Percentiles rank a stretch among this genome's conserved stretches.
Conservation (phyloP, 2,329 filamentous ascomycete species). For the Helminthosporium solani region DNA sequence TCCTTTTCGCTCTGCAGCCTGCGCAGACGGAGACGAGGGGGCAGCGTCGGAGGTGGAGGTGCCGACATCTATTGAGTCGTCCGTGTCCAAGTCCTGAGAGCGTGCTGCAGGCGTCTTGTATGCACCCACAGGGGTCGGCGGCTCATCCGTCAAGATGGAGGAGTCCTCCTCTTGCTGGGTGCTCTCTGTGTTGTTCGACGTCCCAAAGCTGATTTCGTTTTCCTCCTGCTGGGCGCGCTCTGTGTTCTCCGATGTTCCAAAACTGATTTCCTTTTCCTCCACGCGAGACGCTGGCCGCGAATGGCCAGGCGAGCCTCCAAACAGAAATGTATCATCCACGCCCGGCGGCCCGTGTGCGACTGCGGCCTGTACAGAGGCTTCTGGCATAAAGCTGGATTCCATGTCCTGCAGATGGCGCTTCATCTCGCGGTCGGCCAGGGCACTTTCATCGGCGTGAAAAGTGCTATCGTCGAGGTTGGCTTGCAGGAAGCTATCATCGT, state of each 20-base stretch:
- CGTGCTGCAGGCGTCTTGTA: slow-evolving; percentile 45
- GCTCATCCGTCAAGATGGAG: slow-evolving; percentile 32
- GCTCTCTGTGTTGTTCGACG: too few relatives aligned
- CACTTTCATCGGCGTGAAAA: slow-evolving; percentile 41
- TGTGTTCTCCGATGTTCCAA: not conserved
- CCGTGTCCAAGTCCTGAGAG: slow-evolving; percentile 22
- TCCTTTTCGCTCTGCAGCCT: slow-evolving; percentile 41
- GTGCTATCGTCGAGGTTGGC: slow-evolving; percentile 31
- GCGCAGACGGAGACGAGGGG: slow-evolving; percentile 48
- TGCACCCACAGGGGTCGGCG: slow-evolving; percentile 44
- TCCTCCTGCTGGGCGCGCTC: not conserved
- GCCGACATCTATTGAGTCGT: slow-evolving; percentile 29
- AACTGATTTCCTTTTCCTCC: slow-evolving; percentile 6
- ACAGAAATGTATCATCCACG: slow-evolving; percentile 50
- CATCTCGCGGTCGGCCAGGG: slow-evolving; percentile 60
- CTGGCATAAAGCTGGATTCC: slow-evolving; percentile 64
- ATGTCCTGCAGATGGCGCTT: slow-evolving; percentile 60
- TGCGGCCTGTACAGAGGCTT: slow-evolving; percentile 45
- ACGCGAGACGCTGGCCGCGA: slow-evolving; percentile 20
- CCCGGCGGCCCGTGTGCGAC: slow-evolving; percentile 31
- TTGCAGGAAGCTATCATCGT: slow-evolving; percentile 44
- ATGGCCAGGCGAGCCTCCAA: slow-evolving; percentile 42
- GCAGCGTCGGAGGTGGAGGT: slow-evolving; percentile 34
- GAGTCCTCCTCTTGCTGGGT: slow-evolving; percentile 17
- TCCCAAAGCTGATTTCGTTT: too few relatives aligned